Conservation (phyloP, 2,329 filamentous ascomycete genomes). For the Colletotrichum aenigma region DNA sequence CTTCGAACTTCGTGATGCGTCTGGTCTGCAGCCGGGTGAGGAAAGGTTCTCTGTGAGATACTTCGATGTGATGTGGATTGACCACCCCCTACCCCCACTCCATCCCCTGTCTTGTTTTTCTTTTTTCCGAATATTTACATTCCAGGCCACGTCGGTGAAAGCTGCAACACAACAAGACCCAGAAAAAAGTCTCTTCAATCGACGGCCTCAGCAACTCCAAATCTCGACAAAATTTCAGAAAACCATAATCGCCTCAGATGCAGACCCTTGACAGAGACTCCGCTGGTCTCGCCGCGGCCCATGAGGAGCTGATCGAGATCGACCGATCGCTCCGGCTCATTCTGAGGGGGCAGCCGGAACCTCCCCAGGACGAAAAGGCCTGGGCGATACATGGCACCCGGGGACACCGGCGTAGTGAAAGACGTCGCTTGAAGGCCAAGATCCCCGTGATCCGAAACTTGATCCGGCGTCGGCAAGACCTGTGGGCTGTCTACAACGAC, state of each 20-base stretch:
- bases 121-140: background rate
- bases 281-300: background rate
- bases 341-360: background rate
- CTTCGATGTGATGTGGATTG: background rate
- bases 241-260: background rate
- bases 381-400: background rate
- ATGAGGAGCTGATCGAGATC: background rate
- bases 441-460: background rate
- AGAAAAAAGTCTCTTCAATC: background rate
- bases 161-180: background rate
- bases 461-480: background rate
- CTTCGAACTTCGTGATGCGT: background rate
- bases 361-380: background rate
- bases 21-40: background rate
- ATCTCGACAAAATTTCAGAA: background rate
- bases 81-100: background rate
- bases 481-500: background rate
- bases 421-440: background rate
- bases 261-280: background rate
- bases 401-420: background rate
- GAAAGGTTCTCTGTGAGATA: background rate
- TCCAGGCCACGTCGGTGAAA: background rate
- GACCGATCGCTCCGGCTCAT: background rate
- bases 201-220: background rate
- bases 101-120: background rate